Conservation (phyloP, 805 yeast genomes). For the Lipomyces oligophaga region DNA sequence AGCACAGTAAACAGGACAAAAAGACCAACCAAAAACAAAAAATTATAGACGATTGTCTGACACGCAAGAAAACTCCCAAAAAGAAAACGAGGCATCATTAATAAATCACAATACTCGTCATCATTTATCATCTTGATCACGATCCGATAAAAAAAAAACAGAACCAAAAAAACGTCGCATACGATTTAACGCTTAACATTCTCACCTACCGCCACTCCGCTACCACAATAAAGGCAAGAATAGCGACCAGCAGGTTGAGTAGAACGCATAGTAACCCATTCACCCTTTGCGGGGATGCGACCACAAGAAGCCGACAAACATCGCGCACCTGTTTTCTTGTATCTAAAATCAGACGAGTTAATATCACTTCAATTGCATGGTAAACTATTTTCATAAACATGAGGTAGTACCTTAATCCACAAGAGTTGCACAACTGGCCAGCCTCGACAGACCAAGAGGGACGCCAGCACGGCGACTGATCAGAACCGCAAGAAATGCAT, state of each 20-base stretch:
- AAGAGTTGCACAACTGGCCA: slow-evolving; percentile 95
- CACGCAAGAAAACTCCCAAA: too few species aligned
- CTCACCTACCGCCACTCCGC: slow-evolving; percentile 42
- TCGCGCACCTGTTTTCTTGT: slow-evolving; percentile 89
- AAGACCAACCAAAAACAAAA: too few species aligned
- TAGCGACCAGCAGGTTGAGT: slow-evolving; percentile 35
- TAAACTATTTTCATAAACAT: too few species aligned
- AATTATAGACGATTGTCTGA: too few species aligned
- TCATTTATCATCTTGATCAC: too few species aligned
- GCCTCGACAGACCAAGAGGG: slow-evolving; percentile 90
- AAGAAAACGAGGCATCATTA: too few species aligned
- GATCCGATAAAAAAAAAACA: neutral
- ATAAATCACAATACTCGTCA: too few species aligned
- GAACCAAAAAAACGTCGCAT: neutral
- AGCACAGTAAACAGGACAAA: too few species aligned
- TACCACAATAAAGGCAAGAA: slow-evolving; percentile 56
- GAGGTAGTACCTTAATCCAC: slow-evolving; percentile 58
- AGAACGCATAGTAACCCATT: slow-evolving; percentile 69
- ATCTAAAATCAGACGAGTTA: slow-evolving; percentile 42
- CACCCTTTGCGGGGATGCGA: slow-evolving; percentile 94
- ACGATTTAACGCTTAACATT: slow-evolving; percentile 19
- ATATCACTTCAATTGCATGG: too few species aligned
- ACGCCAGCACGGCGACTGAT: slow-evolving; percentile 96
- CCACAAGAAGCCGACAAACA: slow-evolving; percentile 73
- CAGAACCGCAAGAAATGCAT: slow-evolving; percentile 87